phyloP scores from a whole-genome alignment of 345 rosid species.

The Hevea brasiliensis region DNA sequence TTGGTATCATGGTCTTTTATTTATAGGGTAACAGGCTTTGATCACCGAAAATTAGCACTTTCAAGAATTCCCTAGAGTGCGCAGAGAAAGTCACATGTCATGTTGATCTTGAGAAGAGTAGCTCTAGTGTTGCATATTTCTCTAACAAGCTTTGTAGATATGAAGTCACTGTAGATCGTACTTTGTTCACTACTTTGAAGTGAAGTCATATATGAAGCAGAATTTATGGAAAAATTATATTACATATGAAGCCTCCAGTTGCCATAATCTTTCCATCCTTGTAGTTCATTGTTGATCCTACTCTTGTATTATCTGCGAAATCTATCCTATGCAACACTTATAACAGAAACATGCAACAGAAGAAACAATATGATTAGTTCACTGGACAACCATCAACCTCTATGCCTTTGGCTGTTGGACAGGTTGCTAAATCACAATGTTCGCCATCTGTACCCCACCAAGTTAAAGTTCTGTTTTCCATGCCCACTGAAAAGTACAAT shows the following conservation, averaged over 20 bases:
- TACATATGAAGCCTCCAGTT: neutral
- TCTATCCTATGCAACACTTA: slow-evolving; percentile 7
- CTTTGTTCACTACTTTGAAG: no score
- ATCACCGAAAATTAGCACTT: no score
- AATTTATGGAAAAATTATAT: neutral
- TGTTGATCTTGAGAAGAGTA: no score
- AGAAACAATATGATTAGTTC: slow-evolving; percentile 23
- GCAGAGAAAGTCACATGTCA: no score
- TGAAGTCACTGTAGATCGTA: no score
- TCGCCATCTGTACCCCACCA: slow-evolving; percentile 90
- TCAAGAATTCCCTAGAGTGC: no score
- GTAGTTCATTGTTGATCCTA: neutral
- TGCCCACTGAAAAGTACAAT: slow-evolving; percentile 61
- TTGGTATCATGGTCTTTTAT: no score
- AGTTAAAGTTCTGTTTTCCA: slow-evolving; percentile 47
- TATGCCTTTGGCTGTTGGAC: slow-evolving; percentile 80
- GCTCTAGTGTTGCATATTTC: no score
- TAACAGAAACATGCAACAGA: no score
- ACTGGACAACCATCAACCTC: slow-evolving; percentile 58
- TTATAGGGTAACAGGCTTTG: no score
- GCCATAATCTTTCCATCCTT: neutral
- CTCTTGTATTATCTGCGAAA: slow-evolving; percentile 1
- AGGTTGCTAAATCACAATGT: slow-evolving; percentile 70
- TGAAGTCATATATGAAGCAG: neutral
- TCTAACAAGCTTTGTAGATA: no score